These are phyloP conservation scores for Yamadazyma sp. DNA, from an alignment of 1,139 yeast species.

Conservation along the genomic window DNA sequence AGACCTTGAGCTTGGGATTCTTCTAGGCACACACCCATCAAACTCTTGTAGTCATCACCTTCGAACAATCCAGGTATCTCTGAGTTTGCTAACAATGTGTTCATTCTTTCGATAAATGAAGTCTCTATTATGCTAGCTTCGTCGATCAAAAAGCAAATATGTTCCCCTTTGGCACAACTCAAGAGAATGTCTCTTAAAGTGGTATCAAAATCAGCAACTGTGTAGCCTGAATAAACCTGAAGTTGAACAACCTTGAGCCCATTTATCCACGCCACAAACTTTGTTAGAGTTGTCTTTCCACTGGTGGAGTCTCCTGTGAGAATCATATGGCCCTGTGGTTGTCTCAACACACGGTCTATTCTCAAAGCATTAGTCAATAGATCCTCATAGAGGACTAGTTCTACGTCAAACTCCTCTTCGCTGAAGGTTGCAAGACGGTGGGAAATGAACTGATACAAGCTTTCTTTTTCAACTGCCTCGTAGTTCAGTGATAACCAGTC, in stretches of 20 bases:
- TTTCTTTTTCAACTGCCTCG: slow-evolving; percentile 51
- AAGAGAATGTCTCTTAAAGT: slow-evolving; percentile 56
- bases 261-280: slow-evolving; percentile 91
- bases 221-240: slow-evolving; percentile 53
- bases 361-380: slow-evolving; percentile 73
- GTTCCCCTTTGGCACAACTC: slow-evolving; percentile 54
- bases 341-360: slow-evolving; percentile 79
- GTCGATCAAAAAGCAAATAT: slow-evolving; percentile 72
- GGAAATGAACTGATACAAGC: slow-evolving; percentile 52
- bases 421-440: slow-evolving; percentile 71
- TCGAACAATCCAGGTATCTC: slow-evolving; percentile 90
- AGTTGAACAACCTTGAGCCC: slow-evolving; percentile 68
- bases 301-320: slow-evolving; percentile 83
- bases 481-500: slow-evolving; percentile 74
- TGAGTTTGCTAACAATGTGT: slow-evolving; percentile 85
- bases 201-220: slow-evolving; percentile 64
- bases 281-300: slow-evolving; percentile 75
- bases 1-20: slow-evolving; percentile 62
- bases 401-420: slow-evolving; percentile 70
- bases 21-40: slow-evolving; percentile 60
- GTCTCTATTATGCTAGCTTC: slow-evolving; percentile 78
- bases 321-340: slow-evolving; percentile 88
- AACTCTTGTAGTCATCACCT: slow-evolving; percentile 61
- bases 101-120: slow-evolving; percentile 87
- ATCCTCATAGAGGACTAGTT: slow-evolving; percentile 67